Evolutionary conservation across 176 grass and related monocot species (phyloP).

Genomic region (Cocos nucifera): DNA sequence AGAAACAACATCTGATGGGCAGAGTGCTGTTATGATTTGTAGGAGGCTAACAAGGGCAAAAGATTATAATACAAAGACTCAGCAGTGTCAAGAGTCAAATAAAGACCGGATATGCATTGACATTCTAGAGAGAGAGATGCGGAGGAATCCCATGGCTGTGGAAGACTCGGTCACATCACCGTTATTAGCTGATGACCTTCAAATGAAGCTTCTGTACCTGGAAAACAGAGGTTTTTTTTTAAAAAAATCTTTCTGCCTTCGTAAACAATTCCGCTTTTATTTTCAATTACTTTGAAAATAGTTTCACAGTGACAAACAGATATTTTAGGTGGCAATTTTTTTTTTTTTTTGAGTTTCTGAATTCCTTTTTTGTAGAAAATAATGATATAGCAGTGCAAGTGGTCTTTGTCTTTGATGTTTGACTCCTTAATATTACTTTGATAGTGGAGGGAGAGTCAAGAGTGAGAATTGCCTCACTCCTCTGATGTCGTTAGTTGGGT

Average conservation of each 20-base stretch:
- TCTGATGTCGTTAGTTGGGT: no score
- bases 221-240: constrained; percentile 77
- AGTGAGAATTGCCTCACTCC: no score
- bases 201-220: constrained; percentile 85
- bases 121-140: constrained; percentile 82
- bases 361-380: no score
- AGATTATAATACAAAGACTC: constrained; percentile 62
- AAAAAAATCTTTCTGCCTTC: neutral
- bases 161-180: constrained; percentile 96
- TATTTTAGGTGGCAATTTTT: no score
- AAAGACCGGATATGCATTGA: constrained; percentile 95
- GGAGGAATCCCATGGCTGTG: constrained; percentile 49
- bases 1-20: constrained; percentile 59
- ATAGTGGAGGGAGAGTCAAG: no score
- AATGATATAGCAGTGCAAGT: no score
- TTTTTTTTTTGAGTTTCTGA: no score
- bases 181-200: constrained; percentile 88
- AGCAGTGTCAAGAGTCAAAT: constrained; percentile 78
- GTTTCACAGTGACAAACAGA: no score
- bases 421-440: no score
- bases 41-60: constrained; percentile 65
- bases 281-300: neutral
- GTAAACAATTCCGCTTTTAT: no score
- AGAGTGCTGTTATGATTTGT: constrained; percentile 64
- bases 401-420: no score